Base-by-base conservation (phyloP, 2,329 filamentous ascomycete species). In the Paracoccidioides lutzii region DNA sequence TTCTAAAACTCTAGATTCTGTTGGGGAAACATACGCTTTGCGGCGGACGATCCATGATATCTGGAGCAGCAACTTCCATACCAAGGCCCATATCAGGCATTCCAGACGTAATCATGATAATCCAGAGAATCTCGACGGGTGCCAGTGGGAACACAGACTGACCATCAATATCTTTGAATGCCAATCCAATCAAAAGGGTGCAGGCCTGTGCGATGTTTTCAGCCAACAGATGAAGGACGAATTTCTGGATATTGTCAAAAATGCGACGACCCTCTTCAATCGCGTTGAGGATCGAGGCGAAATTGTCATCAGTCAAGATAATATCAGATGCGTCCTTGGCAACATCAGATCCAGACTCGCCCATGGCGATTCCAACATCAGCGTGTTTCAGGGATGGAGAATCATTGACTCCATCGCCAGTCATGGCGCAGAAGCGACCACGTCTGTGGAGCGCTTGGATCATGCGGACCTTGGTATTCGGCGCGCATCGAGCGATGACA, bases 301-400 rank as follows among this genome's bases (percentile, higher is more conserved):
- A 94, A 73, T 61, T 61, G 45, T 61, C 60, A 37, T 61, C 60
- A 2, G 60, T 60, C 35, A 65, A 52, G 7, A 65, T 61, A 52
- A 65, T 65, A 49, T 65, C 82, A 42, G 81, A 77, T 0, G 85
- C 85, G 51, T 83, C 84, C 70, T 93, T 94, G 59, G 89, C 88
- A 4, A 94, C 88, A 64, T 94, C 88, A 5, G 85, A 89, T 1
- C 88, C 88, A 3, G 84, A 82, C 68, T 80, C 73, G 15, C 88
- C 88, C 88, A 94, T 94, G 48, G 88, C 88, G 61, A 93, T 95
- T 62, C 87, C 88, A 10, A 95, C 88, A 66, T 95, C 89, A 5
- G 88, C 86, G 30, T 81, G 80, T 60, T 88, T 88, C 42, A 94
- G 76, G 2, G 87, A 90, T 0, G 88, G 88, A 3, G 87, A 87